Evolutionary conservation across 768 basidiomycete species (phyloP), one percentile per base, ranked within the genome.

Genomic region (Pilatotrama ljubarskyi): DNA sequence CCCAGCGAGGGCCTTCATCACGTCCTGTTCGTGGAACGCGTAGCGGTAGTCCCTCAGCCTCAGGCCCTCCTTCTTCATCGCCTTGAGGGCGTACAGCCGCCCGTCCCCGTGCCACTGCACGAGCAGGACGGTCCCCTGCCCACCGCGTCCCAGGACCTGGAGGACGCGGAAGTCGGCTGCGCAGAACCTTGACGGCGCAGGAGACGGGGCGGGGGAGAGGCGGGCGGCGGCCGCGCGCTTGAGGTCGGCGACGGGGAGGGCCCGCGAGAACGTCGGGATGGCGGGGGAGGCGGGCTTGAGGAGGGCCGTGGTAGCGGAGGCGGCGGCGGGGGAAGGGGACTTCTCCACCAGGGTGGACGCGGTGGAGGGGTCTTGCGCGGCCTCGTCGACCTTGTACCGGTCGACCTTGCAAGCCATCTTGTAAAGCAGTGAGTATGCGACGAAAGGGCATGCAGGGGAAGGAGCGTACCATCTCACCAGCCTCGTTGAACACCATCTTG

Each of bases 61-160:
- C 37, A 20, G 14, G 25, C 22, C 15, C 10, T 52, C 40, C 61
- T 68, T 68, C 44, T 58, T 41, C 18, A 65, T 41, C 35, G 44
- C 50, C 61, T 68, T 68, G 36, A 68, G 48, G 9, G 67, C 67
- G 9, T 63, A 57, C 7, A 51, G 29, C 14, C 25, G 29, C 8
- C 55, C 51, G 6, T 59, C 61, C 11, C 44, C 40, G 11, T n/a
- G 47, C 50, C 64, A 44, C 37, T 62, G 38, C 18, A 66, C 67
- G 20, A 61, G 50, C 14, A 55, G 61, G 10, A 68, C 67, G 10
- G 35, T 18, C 13, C 65, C 67, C 32, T 56, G 61, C 7, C 51
- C 36, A 5, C 67, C 67, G 11, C n/a, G 44, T 4, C 65, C 67
- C 24, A 68, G 46, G 22, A 37, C 18, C n/a, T 47, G 50, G 35